Evolutionary conservation across 495 filamentous ascomycete genomes (phyloP), one percentile per base, ranked within the genome.

Genomic region (Aspergillus cavernicola): DNA sequence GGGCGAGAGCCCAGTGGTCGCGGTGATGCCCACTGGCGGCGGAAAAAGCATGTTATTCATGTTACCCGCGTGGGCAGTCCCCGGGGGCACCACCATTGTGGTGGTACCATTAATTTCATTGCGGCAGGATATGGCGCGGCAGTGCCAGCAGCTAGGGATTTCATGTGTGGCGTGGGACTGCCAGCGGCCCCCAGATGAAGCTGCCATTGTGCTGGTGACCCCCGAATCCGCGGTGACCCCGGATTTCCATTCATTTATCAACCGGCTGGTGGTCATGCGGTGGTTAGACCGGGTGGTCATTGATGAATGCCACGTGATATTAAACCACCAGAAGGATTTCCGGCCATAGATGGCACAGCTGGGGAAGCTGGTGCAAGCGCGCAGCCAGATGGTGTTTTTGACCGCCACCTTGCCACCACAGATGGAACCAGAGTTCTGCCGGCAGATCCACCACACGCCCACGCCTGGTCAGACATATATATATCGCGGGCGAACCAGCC

Each of bases 21-120:
- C 24, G 8, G n/a, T 44, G 7, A 44, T 44, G n/a, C 23, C n/a
- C 13, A 44, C 23, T 4, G 13, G 23, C 0, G 40, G 40, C 1
- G n/a, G 23, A 8, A 44, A 44, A 20, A 44, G 40, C 24, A 44
- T 44, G 20, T 28, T 44, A 28, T 44, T 44, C 18, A 44, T 44
- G 24, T 16, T 44, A 15, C 19, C n/a, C 5, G 19, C 26, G 8
- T 44, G 26, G 12, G 8, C 11, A n/a, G 12, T 3, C 31, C 31
- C 40, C 6, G 40, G 20, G 2, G 23, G 23, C 12, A 9, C 11
- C 7, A 44, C 23, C 0, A 16, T 44, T 1, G n/a, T 44, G 1
- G 40, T 44, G 5, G 24, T 44, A 4, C n/a, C 18, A 28, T 44
- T 44, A n/a, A 24, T 44, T 12, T 44, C 18, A 28, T 16, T 44